Evolutionary conservation across 1,284 basidiomycete genomes (phyloP), one percentile per base, ranked within the genome.

Genomic region (Ustilago sp.): DNA sequence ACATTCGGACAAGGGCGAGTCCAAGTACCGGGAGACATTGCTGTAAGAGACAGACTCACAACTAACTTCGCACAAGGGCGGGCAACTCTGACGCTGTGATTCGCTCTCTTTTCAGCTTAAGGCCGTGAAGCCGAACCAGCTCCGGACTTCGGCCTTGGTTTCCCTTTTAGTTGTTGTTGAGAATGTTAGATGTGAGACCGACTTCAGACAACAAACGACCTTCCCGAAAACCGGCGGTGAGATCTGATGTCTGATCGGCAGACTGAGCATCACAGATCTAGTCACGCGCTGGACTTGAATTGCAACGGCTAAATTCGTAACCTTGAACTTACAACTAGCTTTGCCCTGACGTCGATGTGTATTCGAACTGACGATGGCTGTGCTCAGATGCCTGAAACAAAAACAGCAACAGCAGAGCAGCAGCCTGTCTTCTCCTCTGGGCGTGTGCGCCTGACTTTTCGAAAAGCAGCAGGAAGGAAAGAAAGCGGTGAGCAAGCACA

Each of bases 1-100:
- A 50, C 13, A n/a, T 4, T 58, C 66, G 66, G 66, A 63, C 59
- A 59, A 63, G 54, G 59, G 31, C 23, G 19, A 13, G 8, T n/a
- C 19, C 43, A 48, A 59, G 60, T 63, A 68, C 66, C 56, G 60
- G 57, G 13, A 15, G n/a, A 45, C n/a, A 19, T 17, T 45, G 43
- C 43, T 19, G 43, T 43, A 39, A 43, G n/a, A 34, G 38, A 53
- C 35, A 13, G 35, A 62, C 34, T 32, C 15, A 23, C 15, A 48
- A 23, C 48, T 17, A 8, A 50, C n/a, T 48, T 48, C 19, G 19
- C 45, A 48, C 45, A 31, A 50, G 48, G 28, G 48, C 48, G 15
- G 48, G 15, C 28, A 32, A 31, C 39, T n/a, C 43, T 45, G 43
- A 45, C 31, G 23, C 13, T 50, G 48, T 53, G 51, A 53, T 53